Evolutionary conservation across 257 asterid species (phyloP).

Genomic region (Mentha longifolia): DNA sequence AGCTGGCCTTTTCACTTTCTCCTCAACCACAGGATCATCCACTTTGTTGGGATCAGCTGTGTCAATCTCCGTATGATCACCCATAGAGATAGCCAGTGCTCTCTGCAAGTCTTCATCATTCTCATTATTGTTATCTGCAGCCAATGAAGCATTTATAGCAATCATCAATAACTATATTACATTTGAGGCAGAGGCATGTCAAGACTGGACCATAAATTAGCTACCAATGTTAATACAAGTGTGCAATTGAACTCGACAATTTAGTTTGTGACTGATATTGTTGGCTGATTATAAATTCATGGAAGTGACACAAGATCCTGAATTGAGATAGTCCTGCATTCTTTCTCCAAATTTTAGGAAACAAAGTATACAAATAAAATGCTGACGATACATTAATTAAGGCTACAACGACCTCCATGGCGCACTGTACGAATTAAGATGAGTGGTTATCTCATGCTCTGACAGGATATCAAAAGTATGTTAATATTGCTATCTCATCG

Average conservation of each 20-base stretch:
- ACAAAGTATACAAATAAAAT: background rate
- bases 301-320: background rate
- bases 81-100: constrained; percentile 92
- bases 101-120: constrained; percentile 67
- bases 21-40: constrained; percentile 43
- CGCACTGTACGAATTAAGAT: background rate
- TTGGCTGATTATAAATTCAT: background rate
- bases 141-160: constrained; percentile 29
- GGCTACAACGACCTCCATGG: background rate
- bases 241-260: background rate
- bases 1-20: constrained; percentile 51
- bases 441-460: background rate
- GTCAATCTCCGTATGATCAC: constrained; percentile 49
- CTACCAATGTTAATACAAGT: background rate
- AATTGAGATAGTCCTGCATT: background rate
- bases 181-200: background rate
- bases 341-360: background rate
- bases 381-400: no score
- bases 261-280: background rate
- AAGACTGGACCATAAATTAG: background rate
- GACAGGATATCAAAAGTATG: background rate
- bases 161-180: background rate
- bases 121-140: constrained; percentile 57
- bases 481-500: background rate
- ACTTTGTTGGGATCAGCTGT: constrained; percentile 44